Base-by-base conservation (phyloP, 805 yeast genomes). In the Nadsonia fulvescens region DNA sequence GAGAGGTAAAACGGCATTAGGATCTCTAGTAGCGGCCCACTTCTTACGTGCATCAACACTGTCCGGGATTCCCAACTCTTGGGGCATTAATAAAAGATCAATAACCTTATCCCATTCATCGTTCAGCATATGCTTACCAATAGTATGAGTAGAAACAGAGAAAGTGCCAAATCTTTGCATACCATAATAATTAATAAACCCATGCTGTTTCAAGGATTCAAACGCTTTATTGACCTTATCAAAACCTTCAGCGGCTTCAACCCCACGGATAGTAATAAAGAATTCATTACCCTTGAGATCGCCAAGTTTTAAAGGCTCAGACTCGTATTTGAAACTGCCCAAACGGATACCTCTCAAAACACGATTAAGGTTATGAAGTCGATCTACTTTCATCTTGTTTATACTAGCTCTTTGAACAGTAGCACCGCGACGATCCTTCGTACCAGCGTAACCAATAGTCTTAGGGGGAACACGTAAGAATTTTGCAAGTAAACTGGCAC, bases 91-190 rank as follows among this genome's bases (percentile, higher is more conserved):
- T 30, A 89, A 63, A 32, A 83, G 53, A 29, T 78, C 76, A 5
- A 62, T 86, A 1, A 91, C 94, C 8, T 56, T 61, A 38, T 74
- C 63, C 82, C 92, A 89, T 30, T 82, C 70, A 18, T 66, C 67
- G 25, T 66, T 58, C 25, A 89, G 53, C 14, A 86, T 57, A 34
- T 61, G 61, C 34, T 66, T 66, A 25, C 99, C 99, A 28, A 83
- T 59, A 15, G 61, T 64, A 49, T 89, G 95, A 0, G 98, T 83
- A 3, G 96, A 79, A 15, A 82, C 61, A 8, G 94, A 77, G 43
- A 81, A 86, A 0, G 98, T 83, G 15, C 99, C 99, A 47, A 89
- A 89, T 43, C 99, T 60, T 56, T 89, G 99, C 83, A 89, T 74
- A n/a, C 99, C 99, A 47, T 65, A 89, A 45, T 89, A 89, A 49